phyloP scores from a whole-genome alignment of 345 rosid species.

The Limnanthes douglasii region DNA sequence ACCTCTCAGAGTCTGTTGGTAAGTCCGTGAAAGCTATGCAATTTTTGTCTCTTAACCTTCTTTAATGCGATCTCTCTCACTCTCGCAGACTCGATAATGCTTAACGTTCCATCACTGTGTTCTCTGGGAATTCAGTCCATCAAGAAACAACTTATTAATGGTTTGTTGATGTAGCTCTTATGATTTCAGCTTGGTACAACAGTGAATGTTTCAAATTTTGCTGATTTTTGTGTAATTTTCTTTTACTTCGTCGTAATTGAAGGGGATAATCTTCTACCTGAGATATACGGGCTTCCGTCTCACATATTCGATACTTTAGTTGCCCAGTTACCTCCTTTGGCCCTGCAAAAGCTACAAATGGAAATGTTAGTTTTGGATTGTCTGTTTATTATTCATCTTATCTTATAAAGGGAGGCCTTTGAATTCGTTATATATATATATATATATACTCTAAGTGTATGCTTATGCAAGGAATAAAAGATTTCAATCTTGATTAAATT shows the following conservation, averaged over 20 bases:
- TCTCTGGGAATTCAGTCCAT: slow-evolving; percentile 29
- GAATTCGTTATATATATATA: too few relatives aligned
- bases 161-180: slow-evolving; percentile 12
- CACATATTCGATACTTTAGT: slow-evolving; percentile 36
- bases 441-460: too few relatives aligned
- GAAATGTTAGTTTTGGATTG: slow-evolving; percentile 31
- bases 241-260: slow-evolving; percentile 8
- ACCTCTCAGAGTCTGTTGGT: too few relatives aligned
- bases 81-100: slow-evolving; percentile 15
- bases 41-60: too few relatives aligned
- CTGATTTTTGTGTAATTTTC: background rate
- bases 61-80: too few relatives aligned
- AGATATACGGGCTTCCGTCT: slow-evolving; percentile 46
- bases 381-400: background rate
- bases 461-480: slow-evolving; percentile 1
- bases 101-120: slow-evolving; percentile 33
- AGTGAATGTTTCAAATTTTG: background rate
- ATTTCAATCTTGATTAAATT: background rate
- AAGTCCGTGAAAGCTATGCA: too few relatives aligned
- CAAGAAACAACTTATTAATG: slow-evolving; percentile 30
- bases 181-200: background rate
- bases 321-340: slow-evolving; percentile 44
- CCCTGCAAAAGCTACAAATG: slow-evolving; percentile 41
- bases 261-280: slow-evolving; percentile 30
- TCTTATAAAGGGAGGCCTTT: background rate